Percentiles rank a stretch among this genome's conserved stretches.
phyloP scores from a whole-genome alignment of 2,329 filamentous ascomycete genomes.

The Fusarium cyanostomum region DNA sequence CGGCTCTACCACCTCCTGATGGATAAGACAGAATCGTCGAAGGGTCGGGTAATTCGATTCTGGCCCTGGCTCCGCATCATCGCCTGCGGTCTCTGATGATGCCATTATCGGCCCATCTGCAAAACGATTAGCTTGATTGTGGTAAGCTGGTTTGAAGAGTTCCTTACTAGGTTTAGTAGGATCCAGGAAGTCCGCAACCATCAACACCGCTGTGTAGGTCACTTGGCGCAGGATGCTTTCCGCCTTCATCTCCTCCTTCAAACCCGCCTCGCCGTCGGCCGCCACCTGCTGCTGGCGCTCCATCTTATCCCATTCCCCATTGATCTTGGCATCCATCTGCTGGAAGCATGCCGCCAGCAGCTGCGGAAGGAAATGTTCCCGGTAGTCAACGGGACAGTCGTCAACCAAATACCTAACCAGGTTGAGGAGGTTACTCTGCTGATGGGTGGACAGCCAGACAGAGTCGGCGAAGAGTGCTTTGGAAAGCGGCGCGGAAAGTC shows the following conservation, averaged over 20 bases:
- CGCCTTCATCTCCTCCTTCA: constrained; percentile 97
- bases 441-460: constrained; percentile 85
- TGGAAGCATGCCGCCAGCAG: constrained; percentile 83
- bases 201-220: constrained; percentile 90
- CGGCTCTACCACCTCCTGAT: constrained; percentile 82
- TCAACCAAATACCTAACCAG: constrained; percentile 89
- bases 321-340: constrained; percentile 89
- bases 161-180: constrained; percentile 71
- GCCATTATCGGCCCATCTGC: constrained; percentile 47
- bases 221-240: constrained; percentile 94
- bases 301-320: constrained; percentile 84
- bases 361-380: constrained; percentile 83
- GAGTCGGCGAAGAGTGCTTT: constrained; percentile 86
- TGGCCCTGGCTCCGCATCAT: constrained; percentile 40
- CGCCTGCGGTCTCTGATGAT: constrained; percentile 41
- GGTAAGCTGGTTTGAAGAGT: background rate
- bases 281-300: constrained; percentile 68
- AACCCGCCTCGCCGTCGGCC: constrained; percentile 74
- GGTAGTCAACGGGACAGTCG: constrained; percentile 83
- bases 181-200: constrained; percentile 90
- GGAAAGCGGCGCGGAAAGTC: constrained; percentile 84
- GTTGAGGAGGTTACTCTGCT: constrained; percentile 92
- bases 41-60: constrained; percentile 65
- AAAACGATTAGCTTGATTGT: constrained; percentile 20
- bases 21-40: constrained; percentile 83